Evolutionary conservation across 305 asterid genomes (phyloP).

Genomic region (Caryopteris hybrid): DNA sequence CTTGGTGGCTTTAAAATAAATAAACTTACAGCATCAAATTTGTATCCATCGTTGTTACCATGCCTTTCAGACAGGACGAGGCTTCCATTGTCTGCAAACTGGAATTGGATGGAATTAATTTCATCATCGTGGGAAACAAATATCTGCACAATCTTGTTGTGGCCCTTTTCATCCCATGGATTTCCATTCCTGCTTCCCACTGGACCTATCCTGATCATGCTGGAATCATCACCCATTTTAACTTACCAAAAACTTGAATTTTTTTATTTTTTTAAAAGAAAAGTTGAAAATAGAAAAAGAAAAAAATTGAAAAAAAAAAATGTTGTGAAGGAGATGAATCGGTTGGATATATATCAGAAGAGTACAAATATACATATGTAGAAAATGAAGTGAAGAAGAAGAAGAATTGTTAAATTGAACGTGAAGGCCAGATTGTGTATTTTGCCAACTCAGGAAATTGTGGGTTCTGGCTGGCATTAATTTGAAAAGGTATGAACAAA

Average conservation of each 20-base stretch:
- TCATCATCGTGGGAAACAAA: conserved; percentile 31
- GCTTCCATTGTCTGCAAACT: conserved; percentile 33
- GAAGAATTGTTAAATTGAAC: not conserved
- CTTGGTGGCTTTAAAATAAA: no score
- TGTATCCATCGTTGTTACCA: conserved; percentile 24
- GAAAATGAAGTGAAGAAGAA: no score
- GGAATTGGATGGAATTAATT: conserved; percentile 37
- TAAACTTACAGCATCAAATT: conserved; percentile 34
- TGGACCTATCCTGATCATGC: conserved; percentile 26
- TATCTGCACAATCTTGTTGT: conserved; percentile 28
- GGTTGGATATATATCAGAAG: no score
- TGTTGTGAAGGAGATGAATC: no score
- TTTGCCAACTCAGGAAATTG: not conserved
- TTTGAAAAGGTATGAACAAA: not conserved
- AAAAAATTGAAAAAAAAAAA: no score
- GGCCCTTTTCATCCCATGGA: conserved; percentile 38
- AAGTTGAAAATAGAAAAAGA: not conserved
- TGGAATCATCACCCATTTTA: conserved; percentile 15
- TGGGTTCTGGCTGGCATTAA: not conserved
- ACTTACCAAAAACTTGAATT: no score
- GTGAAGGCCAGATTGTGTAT: not conserved
- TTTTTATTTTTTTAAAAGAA: no score
- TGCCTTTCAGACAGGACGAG: conserved; percentile 22
- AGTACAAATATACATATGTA: no score
- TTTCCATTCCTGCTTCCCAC: conserved; percentile 26